These are phyloP conservation scores for Fusarium subglutinans DNA, from an alignment of 2,329 filamentous ascomycete species.

Conservation along the genomic window DNA sequence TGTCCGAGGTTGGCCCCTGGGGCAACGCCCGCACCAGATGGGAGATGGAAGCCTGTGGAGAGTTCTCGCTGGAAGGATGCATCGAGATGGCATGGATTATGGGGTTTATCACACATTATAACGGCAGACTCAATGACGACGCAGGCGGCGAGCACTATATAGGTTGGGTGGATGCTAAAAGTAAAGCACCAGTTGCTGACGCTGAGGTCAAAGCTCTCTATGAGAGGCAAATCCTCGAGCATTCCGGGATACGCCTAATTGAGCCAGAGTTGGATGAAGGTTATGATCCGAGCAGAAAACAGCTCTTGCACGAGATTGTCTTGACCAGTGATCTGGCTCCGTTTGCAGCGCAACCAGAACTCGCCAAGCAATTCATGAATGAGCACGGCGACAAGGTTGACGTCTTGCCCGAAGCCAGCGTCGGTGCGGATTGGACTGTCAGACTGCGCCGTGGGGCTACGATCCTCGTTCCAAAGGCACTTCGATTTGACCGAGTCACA, in stretches of 20 bases:
- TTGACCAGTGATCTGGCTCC: neutral
- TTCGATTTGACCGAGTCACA: neutral
- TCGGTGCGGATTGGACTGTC: neutral
- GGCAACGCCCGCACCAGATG: neutral
- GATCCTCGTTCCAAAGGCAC: neutral
- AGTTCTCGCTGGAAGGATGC: neutral
- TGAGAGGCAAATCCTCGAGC: neutral
- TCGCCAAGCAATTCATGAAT: no score
- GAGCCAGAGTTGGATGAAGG: neutral
- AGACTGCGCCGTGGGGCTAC: neutral
- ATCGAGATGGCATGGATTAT: neutral
- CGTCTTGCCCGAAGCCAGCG: fast-evolving
- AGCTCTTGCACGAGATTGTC: neutral
- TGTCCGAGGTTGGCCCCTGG: neutral
- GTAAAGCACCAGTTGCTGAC: neutral
- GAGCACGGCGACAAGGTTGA: no score
- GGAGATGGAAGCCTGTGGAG: neutral
- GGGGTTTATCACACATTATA: neutral
- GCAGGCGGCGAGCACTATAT: neutral
- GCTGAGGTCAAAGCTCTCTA: neutral
- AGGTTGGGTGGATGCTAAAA: neutral
- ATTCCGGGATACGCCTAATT: neutral
- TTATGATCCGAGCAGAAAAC: neutral
- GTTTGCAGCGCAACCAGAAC: no score
- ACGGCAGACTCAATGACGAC: neutral